These are phyloP conservation scores for Penicillium concentricum DNA, from an alignment of 2,329 filamentous ascomycete genomes.

Conservation along the genomic window DNA sequence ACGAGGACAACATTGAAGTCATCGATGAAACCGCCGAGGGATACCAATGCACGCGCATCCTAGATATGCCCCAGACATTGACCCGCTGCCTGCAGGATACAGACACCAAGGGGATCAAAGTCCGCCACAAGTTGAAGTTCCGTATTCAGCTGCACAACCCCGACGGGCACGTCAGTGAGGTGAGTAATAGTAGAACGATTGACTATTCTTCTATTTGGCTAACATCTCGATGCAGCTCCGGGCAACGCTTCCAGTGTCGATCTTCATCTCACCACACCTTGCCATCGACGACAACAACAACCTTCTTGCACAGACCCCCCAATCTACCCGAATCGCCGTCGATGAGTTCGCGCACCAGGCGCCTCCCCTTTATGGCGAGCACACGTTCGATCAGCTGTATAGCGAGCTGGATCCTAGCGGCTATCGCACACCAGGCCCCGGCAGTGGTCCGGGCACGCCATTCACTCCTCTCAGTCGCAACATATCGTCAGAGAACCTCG, in stretches of 20 bases:
- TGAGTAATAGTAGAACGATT: conserved; percentile 38
- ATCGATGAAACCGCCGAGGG: conserved; percentile 61
- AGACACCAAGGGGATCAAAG: conserved; percentile 83
- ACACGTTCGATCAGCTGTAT: conserved; percentile 86
- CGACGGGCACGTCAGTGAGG: conserved; percentile 90
- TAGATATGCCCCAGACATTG: conserved; percentile 76
- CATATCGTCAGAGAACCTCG: conserved; percentile 78
- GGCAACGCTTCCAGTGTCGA: conserved; percentile 83
- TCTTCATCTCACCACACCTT: conserved; percentile 94
- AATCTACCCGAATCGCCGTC: conserved; percentile 49
- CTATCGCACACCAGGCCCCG: conserved; percentile 71
- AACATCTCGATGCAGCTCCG: conserved; percentile 59
- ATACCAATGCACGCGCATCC: conserved; percentile 57
- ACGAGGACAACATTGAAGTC: conserved; percentile 59
- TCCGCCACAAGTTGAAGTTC: conserved; percentile 89
- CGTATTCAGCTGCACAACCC: conserved; percentile 90
- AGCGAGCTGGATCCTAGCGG: conserved; percentile 78
- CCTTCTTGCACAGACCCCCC: conserved; percentile 62
- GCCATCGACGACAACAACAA: conserved; percentile 85
- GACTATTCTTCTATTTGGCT: background rate
- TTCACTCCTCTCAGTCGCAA: conserved; percentile 67
- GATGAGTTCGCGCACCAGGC: conserved; percentile 64
- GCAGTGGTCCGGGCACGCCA: conserved; percentile 74
- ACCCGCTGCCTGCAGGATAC: conserved; percentile 85
- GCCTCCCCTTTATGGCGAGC: conserved; percentile 89